A percentile compares a stretch with the other conserved stretches of the same genome.
These are phyloP conservation scores for Graphilbum fragrans DNA, from an alignment of 2,329 filamentous ascomycete species.

Conservation along the genomic window DNA sequence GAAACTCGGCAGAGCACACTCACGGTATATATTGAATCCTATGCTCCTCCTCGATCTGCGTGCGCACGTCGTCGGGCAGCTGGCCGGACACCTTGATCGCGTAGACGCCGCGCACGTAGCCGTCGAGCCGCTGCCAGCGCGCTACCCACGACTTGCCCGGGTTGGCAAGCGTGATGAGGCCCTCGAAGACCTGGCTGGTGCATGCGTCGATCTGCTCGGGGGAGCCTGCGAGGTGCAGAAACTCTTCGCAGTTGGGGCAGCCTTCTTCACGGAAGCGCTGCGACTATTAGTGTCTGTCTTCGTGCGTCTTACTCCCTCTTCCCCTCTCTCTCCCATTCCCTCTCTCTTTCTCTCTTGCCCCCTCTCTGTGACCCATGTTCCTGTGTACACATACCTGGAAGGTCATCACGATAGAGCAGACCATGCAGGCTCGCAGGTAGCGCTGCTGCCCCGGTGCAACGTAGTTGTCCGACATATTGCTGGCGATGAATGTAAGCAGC, in stretches of 20 bases:
- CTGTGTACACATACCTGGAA: conserved; percentile 59
- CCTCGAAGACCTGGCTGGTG: conserved; percentile 94
- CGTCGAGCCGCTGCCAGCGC: conserved; percentile 87
- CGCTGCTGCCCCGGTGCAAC: conserved; percentile 66
- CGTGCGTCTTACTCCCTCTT: neutral
- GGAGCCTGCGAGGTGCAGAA: conserved; percentile 71
- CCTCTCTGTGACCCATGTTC: too few relatives aligned
- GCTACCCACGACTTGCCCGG: conserved; percentile 86
- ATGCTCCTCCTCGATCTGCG: conserved; percentile 49
- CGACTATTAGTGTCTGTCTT: neutral
- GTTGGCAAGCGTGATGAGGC: conserved; percentile 73
- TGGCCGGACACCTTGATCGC: conserved; percentile 88
- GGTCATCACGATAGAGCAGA: conserved; percentile 89
- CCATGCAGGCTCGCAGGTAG: conserved; percentile 92
- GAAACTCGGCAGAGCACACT: conserved; percentile 16
- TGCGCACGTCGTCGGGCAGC: conserved; percentile 52
- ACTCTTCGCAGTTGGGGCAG: conserved; percentile 93
- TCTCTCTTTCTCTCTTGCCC: neutral
- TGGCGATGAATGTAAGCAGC: too few relatives aligned
- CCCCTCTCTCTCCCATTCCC: too few relatives aligned
- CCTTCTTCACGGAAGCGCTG: conserved; percentile 78
- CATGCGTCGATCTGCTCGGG: conserved; percentile 78
- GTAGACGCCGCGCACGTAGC: conserved; percentile 81
- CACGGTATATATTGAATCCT: conserved; percentile 55
- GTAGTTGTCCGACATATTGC: conserved; percentile 44